Evolutionary conservation across 2,329 filamentous ascomycete species (phyloP), one percentile per base, ranked within the genome.

Genomic region (Neopestalotiopsis sp.): DNA sequence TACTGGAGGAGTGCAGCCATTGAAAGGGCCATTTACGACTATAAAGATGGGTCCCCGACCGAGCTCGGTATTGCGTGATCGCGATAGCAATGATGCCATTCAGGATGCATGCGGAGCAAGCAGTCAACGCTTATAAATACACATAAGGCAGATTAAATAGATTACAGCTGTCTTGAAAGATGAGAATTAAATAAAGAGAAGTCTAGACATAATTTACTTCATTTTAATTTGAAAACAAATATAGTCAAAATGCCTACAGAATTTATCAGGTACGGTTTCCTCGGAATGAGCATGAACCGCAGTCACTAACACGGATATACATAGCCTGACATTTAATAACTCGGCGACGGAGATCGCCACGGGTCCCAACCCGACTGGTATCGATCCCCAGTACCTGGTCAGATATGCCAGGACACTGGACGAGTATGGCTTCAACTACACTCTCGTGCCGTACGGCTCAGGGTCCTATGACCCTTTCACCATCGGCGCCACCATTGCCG

Each of bases 351-450:
- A 67, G 58, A 62, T 67, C 58, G 49, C 45, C 66, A 13, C 56
- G 42, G 59, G 59, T 1, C 45, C 53, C 30, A 67, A 67, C 42
- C 58, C 66, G 38, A 53, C 66, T 17, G 65, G 24, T 45, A 82
- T 89, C 13, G 87, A 90, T 71, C 83, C 86, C 1, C 86, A 86
- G 6, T 90, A 82, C 72, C 82, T 90, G 4, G 78, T 82, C 38
- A 86, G 88, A 38, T 90, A 90, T 73, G 85, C 87, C 14, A 82
- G 86, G 28, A 82, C 81, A 4, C 81, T 90, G 2, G 88, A 91
- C 70, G 88, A 90, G 73, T 87, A 89, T 75, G 85, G 78, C 61
- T 90, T 85, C 81, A 88, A 89, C 77, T 90, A 90, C 76, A 90
- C 88, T 0, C 82, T 90, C 2, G 82, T 90, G 17, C 88, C 88